Conservation (phyloP, 768 basidiomycete species). For the Pilatotrama ljubarskyi region DNA sequence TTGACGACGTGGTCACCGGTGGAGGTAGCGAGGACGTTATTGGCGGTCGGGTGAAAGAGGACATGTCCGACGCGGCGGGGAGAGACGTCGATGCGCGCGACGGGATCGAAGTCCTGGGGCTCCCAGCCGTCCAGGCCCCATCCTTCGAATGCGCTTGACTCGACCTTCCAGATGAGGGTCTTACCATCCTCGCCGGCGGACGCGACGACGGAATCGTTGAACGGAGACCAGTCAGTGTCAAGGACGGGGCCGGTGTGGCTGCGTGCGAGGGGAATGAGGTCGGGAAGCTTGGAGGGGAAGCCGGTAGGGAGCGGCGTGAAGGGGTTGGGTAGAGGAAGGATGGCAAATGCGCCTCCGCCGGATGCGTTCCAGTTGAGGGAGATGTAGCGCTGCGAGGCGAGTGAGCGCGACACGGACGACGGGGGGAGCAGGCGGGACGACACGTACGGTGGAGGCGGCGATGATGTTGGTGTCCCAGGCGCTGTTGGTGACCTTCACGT, state of each 20-base stretch:
- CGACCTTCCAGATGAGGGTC: constrained; percentile 87
- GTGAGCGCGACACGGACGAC: constrained; percentile 6
- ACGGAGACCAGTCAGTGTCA: constrained; percentile 96
- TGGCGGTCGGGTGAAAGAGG: constrained; percentile 88
- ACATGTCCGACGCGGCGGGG: constrained; percentile 93
- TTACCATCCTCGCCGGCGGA: constrained; percentile 96
- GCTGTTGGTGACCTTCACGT: constrained; percentile 81
- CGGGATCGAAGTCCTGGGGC: constrained; percentile 81
- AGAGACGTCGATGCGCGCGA: constrained; percentile 75
- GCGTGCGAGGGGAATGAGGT: constrained; percentile 88
- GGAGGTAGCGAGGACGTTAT: constrained; percentile 80
- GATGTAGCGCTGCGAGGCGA: constrained; percentile 53
- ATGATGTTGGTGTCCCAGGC: constrained; percentile 98
- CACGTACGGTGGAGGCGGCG: constrained; percentile 74
- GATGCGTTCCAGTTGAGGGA: constrained; percentile 94
- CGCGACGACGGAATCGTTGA: constrained; percentile 87
- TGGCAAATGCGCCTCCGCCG: constrained; percentile 92
- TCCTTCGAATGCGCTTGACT: constrained; percentile 66
- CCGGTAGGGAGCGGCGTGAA: constrained; percentile 50
- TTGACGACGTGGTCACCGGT: constrained; percentile 86
- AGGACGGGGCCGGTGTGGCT: constrained; percentile 83
- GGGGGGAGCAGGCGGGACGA: constrained; percentile 3
- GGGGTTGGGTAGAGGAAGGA: constrained; percentile 82
- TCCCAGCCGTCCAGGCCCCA: constrained; percentile 87
- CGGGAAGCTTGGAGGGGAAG: constrained; percentile 82